phyloP scores from a whole-genome alignment of 2,329 filamentous ascomycete species.

The Xylaria sp. region DNA sequence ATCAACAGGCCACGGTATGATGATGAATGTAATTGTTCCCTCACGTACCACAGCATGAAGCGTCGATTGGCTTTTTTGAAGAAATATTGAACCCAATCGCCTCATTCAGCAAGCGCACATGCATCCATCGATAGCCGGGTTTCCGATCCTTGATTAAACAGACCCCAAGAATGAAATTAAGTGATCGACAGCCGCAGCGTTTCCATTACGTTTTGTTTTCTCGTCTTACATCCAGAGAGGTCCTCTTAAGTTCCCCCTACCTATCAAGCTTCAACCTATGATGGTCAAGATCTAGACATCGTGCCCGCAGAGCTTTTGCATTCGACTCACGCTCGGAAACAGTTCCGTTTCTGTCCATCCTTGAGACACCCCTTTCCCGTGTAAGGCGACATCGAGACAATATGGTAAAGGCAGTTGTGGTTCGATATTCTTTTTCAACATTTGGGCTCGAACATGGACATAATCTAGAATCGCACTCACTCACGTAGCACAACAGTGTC shows the following conservation, averaged over 20 bases:
- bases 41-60: constrained; percentile 4
- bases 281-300: constrained; percentile 11
- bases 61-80: constrained; percentile 18
- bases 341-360: constrained; percentile 27
- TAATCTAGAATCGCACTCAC: not conserved
- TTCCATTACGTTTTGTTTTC: constrained; percentile 36
- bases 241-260: not conserved
- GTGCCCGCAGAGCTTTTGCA: constrained; percentile 19
- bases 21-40: not conserved
- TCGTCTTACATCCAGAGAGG: not conserved
- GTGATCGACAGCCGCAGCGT: constrained; percentile 30
- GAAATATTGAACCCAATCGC: constrained; percentile 16
- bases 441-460: not conserved
- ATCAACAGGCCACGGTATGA: constrained; percentile 15
- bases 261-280: constrained; percentile 20
- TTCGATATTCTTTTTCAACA: constrained; percentile 8
- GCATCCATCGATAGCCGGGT: constrained; percentile 28
- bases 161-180: constrained; percentile 31
- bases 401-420: constrained; percentile 22
- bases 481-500: not conserved
- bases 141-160: constrained; percentile 32
- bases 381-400: constrained; percentile 25
- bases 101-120: constrained; percentile 18
- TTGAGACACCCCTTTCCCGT: constrained; percentile 7
- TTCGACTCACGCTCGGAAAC: constrained; percentile 17